A percentile compares a stretch with the other conserved stretches of the same genome.
Conservation (phyloP, 2,329 filamentous ascomycete species). For the Chaetomiaceae sp. region DNA sequence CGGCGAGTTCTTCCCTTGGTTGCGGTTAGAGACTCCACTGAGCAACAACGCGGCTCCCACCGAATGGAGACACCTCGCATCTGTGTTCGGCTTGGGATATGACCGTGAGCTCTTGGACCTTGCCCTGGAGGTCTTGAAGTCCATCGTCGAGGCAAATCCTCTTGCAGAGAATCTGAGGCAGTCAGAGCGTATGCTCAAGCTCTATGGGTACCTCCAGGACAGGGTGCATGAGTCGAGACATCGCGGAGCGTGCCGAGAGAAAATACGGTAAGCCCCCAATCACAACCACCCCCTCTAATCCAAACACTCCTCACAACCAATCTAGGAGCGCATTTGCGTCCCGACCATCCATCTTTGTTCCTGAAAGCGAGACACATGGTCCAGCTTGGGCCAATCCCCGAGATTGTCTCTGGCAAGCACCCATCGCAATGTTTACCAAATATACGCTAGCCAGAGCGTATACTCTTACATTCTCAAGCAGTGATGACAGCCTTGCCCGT, state of each 20-base stretch:
- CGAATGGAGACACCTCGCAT: conserved; percentile 3
- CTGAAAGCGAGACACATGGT: conserved; percentile 4
- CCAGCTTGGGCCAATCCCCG: conserved; percentile 1
- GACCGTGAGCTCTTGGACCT: conserved; percentile 3
- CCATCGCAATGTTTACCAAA: conserved; percentile 5
- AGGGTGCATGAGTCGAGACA: conserved; percentile 3
- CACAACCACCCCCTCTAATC: not conserved
- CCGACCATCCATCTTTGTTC: conserved; percentile 4
- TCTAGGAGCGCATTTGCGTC: conserved; percentile 6
- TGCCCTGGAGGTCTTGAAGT: conserved; percentile 7
- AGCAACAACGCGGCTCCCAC: conserved; percentile 2
- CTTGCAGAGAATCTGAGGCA: not conserved
- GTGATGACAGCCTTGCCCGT: not conserved
- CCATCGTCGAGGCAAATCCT: conserved; percentile 5
- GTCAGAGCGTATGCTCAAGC: not conserved
- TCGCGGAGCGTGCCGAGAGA: conserved; percentile 1
- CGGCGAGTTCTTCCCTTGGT: conserved; percentile 8
- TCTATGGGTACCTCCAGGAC: conserved; percentile 6
- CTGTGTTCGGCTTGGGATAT: conserved; percentile 7
- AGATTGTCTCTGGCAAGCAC: conserved; percentile 6
- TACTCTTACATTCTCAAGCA: not conserved
- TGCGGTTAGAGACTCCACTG: conserved; percentile 1
- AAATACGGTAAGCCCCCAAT: conserved; percentile 6
- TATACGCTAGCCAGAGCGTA: conserved; percentile 7
- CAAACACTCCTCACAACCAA: conserved; percentile 4